Base-by-base conservation (phyloP, 2,329 filamentous ascomycete genomes). In the Thelonectria olida region DNA sequence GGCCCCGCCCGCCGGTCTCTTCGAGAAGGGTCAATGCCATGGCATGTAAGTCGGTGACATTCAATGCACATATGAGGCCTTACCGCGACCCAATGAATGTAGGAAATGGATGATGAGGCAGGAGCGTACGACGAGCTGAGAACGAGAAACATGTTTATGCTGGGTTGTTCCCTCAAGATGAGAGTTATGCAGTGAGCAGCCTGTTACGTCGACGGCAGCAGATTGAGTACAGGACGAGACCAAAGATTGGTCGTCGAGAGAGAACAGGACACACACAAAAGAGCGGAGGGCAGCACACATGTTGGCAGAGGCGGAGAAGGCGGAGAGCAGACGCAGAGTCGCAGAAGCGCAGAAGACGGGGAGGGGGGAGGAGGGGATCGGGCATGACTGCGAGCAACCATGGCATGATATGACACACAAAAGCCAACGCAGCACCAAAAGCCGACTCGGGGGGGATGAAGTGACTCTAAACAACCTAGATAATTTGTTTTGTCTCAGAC, bases 11-110 rank as follows among this genome's bases (percentile, higher is more conserved):
- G 53, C 53, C 53, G 47, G 52, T 27, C 44, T 36, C 28, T 45
- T 45, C 41, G n/a, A 49, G 44, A 47, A 49, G 53, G 28, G 47
- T 56, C 53, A 38, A 49, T 6, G n/a, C n/a, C n/a, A 31, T 23
- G 53, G 41, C 53, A 56, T 56, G 53, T 56, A 56, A 49, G 53
- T 49, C 53, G 47, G 53, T 47, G 53, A 56, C 53, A 39, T 36
- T 42, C 34, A 20, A 56, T 55, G 53, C 42, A 49, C 53, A 49
- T 31, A 50, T 20, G 44, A 49, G 53, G 53, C 36, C 36, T 45
- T 45, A 56, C 53, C 48, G 53, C 45, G 22, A 45, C 44, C 44
- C 31, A 10, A 41, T 31, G 25, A 31, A 38, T 25, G 36, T 20
- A 36, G 31, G 27, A 34, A 47, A 27, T 55, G 47, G 50, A 44